These are phyloP conservation scores for Talaromyces adpressus DNA, from an alignment of 495 filamentous ascomycete species.

Conservation along the genomic window DNA sequence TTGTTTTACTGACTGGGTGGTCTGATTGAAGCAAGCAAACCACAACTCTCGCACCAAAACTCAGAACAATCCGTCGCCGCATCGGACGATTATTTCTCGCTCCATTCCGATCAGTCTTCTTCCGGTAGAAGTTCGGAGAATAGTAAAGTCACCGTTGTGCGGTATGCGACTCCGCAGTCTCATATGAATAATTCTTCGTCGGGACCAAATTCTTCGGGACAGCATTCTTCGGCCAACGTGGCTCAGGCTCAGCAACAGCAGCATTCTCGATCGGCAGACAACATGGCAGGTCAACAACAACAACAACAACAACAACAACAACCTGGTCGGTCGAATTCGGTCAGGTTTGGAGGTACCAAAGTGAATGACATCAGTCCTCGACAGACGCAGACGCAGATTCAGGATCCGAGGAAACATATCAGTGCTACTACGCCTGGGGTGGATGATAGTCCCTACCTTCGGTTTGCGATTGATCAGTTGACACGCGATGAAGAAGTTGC, in stretches of 20 bases:
- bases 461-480: slow-evolving; percentile 66
- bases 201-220: slow-evolving; percentile 20
- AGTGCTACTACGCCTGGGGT: slow-evolving; percentile 53
- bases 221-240: slow-evolving; percentile 21
- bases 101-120: slow-evolving; percentile 44
- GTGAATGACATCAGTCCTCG: slow-evolving; percentile 22
- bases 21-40: slow-evolving; percentile 36
- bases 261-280: slow-evolving; percentile 8
- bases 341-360: slow-evolving; percentile 30
- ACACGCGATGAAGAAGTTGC: slow-evolving; percentile 55
- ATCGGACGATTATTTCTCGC: slow-evolving; percentile 64
- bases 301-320: background rate
- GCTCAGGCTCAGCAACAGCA: slow-evolving; percentile 9
- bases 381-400: slow-evolving; percentile 11
- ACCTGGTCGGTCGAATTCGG: slow-evolving; percentile 17
- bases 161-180: slow-evolving; percentile 45
- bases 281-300: background rate
- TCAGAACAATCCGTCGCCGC: slow-evolving; percentile 57
- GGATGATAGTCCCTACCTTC: slow-evolving; percentile 64
- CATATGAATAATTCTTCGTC: slow-evolving; percentile 25
- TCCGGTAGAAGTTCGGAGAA: slow-evolving; percentile 29
- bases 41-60: slow-evolving; percentile 44
- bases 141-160: slow-evolving; percentile 40
- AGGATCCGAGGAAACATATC: slow-evolving; percentile 23
- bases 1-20: slow-evolving; percentile 4